Evolutionary conservation across 106 monocot genomes (phyloP).

Genomic region (Allium sativum): DNA sequence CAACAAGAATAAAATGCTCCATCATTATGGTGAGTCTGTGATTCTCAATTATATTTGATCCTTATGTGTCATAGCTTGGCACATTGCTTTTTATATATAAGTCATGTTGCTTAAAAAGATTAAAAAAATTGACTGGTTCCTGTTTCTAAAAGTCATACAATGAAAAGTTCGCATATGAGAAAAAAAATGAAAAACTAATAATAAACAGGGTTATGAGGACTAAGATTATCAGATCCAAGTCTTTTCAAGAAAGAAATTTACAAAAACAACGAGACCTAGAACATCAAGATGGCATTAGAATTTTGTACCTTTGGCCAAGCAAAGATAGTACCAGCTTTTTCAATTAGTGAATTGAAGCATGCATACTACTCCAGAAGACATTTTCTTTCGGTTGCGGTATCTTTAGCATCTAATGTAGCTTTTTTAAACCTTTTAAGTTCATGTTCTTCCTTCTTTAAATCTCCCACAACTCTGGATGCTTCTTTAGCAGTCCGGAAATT

Average conservation of each 20-base stretch:
- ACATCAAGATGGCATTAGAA: background rate
- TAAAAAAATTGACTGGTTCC: too few species aligned
- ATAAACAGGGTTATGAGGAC: too few species aligned
- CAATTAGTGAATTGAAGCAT: conserved; percentile 62
- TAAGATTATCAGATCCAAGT: background rate
- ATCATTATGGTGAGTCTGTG: too few species aligned
- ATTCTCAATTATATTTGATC: too few species aligned
- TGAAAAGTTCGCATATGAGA: too few species aligned
- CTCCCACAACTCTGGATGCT: conserved; percentile 51
- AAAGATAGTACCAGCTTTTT: conserved; percentile 47
- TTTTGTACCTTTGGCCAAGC: conserved; percentile 80
- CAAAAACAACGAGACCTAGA: background rate
- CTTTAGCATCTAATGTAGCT: conserved; percentile 37
- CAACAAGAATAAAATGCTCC: too few species aligned
- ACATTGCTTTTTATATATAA: too few species aligned
- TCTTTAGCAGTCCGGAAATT: conserved; percentile 68
- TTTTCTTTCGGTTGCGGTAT: conserved; percentile 64
- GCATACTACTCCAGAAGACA: conserved; percentile 48
- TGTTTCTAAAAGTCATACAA: too few species aligned
- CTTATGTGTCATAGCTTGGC: too few species aligned
- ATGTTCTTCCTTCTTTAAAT: conserved; percentile 60
- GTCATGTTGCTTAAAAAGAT: too few species aligned
- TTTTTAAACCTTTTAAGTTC: conserved; percentile 65
- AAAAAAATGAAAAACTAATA: too few species aligned
- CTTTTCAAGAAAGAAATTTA: background rate